Percentiles rank a stretch among this genome's conserved stretches.
Evolutionary conservation across 352 stramenopile species (phyloP).

Genomic region (Phytopythium sindhum): DNA sequence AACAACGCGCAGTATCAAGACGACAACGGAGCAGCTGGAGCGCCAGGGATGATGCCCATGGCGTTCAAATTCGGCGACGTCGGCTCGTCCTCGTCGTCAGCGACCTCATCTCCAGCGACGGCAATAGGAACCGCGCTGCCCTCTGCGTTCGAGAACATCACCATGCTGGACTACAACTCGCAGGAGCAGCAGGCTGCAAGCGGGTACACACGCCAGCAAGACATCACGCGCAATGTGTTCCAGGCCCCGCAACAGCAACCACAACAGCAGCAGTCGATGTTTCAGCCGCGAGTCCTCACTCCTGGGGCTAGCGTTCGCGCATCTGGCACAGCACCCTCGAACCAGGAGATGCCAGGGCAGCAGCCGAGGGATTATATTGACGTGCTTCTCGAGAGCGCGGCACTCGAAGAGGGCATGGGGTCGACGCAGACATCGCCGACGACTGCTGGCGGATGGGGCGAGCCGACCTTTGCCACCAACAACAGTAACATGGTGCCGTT

Average conservation of each 20-base stretch:
- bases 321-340: neutral
- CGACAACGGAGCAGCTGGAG: neutral
- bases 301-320: neutral
- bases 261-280: constrained; percentile 9
- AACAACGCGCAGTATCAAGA: constrained; percentile 3
- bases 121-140: constrained; percentile 6
- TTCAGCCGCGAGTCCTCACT: neutral
- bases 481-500: neutral
- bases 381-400: constrained; percentile 53
- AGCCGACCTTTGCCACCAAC: constrained; percentile 11
- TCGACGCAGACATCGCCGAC: constrained; percentile 24
- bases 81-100: neutral
- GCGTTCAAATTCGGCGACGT: constrained; percentile 30
- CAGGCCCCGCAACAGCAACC: constrained; percentile 16
- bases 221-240: neutral
- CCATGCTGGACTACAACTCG: constrained; percentile 22
- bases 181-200: constrained; percentile 11
- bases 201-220: constrained; percentile 14
- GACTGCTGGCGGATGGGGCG: constrained; percentile 24
- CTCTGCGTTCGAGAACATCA: constrained; percentile 13
- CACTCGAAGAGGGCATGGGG: constrained; percentile 40
- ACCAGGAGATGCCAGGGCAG: constrained; percentile 12
- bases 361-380: constrained; percentile 53
- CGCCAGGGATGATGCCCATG: constrained; percentile 20
- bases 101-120: constrained; percentile 6